Conservation (phyloP, 129 eudicot genomes). For the Dittrichia graveolens region DNA sequence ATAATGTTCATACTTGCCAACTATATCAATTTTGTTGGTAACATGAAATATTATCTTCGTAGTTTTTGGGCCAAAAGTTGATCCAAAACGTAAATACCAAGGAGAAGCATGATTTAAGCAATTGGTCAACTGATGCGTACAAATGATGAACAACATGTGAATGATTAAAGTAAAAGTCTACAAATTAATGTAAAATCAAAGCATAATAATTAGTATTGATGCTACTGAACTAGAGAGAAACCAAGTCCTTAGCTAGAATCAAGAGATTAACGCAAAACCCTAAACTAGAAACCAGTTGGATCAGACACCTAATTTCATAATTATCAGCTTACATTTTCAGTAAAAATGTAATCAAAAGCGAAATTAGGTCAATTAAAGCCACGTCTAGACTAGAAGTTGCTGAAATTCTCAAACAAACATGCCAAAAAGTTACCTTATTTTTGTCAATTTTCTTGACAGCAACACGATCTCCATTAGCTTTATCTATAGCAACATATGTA, state of each 20-base stretch:
- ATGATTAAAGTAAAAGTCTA: neutral
- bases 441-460: conserved; percentile 97
- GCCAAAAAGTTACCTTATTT: conserved; percentile 59
- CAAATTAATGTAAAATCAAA: neutral
- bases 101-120: conserved; percentile 20
- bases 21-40: neutral
- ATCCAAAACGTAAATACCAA: conserved; percentile 13
- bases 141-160: neutral
- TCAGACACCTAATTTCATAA: neutral
- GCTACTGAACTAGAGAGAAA: conserved; percentile 17
- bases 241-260: neutral
- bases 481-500: conserved; percentile 87
- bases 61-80: neutral
- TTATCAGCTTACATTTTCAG: conserved; percentile 1
- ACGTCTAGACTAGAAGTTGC: neutral
- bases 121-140: conserved; percentile 25
- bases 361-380: conserved; percentile 7
- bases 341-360: neutral
- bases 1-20: neutral
- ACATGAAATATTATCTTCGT: neutral
- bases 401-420: neutral
- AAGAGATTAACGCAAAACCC: conserved; percentile 11
- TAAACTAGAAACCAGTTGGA: conserved; percentile 7
- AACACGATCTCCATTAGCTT: conserved; percentile 85
- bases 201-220: neutral